Percentiles rank a stretch among this genome's conserved stretches.
These are phyloP conservation scores for Fusarium concolor DNA, from an alignment of 2,329 filamentous ascomycete species.

Conservation along the genomic window DNA sequence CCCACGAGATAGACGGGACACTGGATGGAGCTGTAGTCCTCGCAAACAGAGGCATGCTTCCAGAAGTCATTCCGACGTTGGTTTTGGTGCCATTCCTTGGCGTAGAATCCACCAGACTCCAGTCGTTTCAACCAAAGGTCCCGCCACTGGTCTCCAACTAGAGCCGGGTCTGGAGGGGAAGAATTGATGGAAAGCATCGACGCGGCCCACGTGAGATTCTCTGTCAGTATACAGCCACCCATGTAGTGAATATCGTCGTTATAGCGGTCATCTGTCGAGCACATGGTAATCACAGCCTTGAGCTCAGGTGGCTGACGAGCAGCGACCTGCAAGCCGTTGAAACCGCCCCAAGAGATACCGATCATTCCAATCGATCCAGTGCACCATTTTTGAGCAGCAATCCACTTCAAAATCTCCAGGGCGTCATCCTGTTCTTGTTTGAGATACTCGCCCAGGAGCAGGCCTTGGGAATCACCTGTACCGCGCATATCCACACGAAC, in stretches of 20 bases:
- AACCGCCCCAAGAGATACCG: slow-evolving; percentile 14
- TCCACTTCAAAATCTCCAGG: background rate
- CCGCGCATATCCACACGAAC: slow-evolving; percentile 6
- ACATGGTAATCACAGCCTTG: slow-evolving; percentile 8
- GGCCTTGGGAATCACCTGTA: slow-evolving; percentile 9
- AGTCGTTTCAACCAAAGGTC: slow-evolving; percentile 3
- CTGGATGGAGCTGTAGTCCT: slow-evolving; percentile 5
- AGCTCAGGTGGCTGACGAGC: background rate
- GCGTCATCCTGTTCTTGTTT: slow-evolving; percentile 11
- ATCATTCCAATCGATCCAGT: slow-evolving; percentile 13
- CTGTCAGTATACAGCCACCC: slow-evolving; percentile 8
- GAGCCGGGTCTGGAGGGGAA: slow-evolving; percentile 1
- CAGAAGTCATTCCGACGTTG: slow-evolving; percentile 1
- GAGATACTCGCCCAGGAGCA: slow-evolving; percentile 1
- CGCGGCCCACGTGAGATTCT: slow-evolving; percentile 11
- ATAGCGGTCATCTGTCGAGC: slow-evolving; percentile 5
- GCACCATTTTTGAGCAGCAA: slow-evolving; percentile 1
- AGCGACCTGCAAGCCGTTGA: slow-evolving; percentile 10
- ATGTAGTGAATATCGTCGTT: slow-evolving; percentile 17
- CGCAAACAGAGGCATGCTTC: background rate
- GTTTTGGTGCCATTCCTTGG: slow-evolving; percentile 6
- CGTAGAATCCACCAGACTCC: background rate
- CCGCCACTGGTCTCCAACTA: slow-evolving; percentile 9
- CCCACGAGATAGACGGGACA: slow-evolving; percentile 4
- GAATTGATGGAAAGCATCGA: slow-evolving; percentile 15